Base-by-base conservation (phyloP, 202 grass and related monocot species). In the Brachypodium distachyon region DNA sequence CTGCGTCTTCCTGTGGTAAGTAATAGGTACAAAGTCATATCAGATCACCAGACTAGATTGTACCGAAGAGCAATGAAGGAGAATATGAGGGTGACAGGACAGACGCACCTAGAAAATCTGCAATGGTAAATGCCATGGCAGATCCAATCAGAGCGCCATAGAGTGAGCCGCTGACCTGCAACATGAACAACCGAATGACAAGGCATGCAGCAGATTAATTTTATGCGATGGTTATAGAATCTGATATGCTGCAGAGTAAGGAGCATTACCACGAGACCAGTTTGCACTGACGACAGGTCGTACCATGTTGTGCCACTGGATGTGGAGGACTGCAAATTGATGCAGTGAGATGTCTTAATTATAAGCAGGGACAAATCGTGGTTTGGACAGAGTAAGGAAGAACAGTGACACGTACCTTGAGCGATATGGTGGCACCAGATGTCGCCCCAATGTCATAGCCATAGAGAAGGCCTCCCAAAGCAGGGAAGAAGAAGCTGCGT, bases 401-500 rank as follows among this genome's bases (percentile, higher is more conserved):
- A 48, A 19, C n/a, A n/a, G 42, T 12, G 7, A 18, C n/a, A n/a
- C n/a, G n/a, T 86, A 97, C 91, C 86, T 90, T 78, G 31, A 97
- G 67, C 13, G 91, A 94, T 76, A 97, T 92, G 38, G 91, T 88
- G 34, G 94, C 91, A 42, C 94, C 94, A 12, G 94, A 97, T 47
- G 94, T 97, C 12, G 91, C 94, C n/a, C 94, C 94, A 53, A 97
- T 97, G 79, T 97, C 91, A 61, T 97, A 97, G 53, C 91, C 94
- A 86, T 94, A 97, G 17, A 97, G 94, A 34, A 94, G 79, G 12
- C 94, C 94, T 55, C 94, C 94, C 40, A 97, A 51, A 62, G 91
- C 94, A 27, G 94, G 94, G 83, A 97, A 97, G 19, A 97, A 82
- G 77, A 97, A 97, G 56, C 94, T 97, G 70, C 63, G 73, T 0